These are phyloP conservation scores for Gossypium gossypioides DNA, from an alignment of 441 rosid species.

Conservation along the genomic window DNA sequence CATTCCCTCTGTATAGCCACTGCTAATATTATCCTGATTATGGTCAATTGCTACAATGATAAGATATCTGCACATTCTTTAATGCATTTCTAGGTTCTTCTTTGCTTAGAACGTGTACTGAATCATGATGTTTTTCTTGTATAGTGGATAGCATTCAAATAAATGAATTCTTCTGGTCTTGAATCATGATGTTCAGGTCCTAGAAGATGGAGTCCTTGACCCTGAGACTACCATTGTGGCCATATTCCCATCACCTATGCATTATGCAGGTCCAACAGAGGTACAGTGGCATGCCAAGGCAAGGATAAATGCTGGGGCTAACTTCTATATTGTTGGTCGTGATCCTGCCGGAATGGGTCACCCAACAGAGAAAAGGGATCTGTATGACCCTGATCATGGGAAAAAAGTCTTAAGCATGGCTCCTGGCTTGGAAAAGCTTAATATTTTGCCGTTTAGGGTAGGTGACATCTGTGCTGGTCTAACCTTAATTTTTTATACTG, in stretches of 20 bases:
- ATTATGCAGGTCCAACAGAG: slow-evolving; percentile 95
- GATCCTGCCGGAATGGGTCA: slow-evolving; percentile 98
- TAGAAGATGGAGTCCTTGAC: slow-evolving; percentile 81
- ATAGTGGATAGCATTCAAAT: not conserved
- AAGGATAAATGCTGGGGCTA: slow-evolving; percentile 87
- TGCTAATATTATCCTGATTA: not conserved
- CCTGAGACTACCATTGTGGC: slow-evolving; percentile 84
- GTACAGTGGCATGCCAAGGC: slow-evolving; percentile 99
- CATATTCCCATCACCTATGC: slow-evolving; percentile 91
- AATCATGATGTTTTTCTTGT: not conserved
- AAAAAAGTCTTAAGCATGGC: slow-evolving; percentile 94
- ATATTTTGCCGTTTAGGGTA: slow-evolving; percentile 87
- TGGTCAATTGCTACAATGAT: not conserved
- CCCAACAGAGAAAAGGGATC: slow-evolving; percentile 82
- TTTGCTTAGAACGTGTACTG: not conserved
- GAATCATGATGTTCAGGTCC: slow-evolving; percentile 37
- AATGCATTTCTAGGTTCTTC: not conserved
- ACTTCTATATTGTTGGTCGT: slow-evolving; percentile 89
- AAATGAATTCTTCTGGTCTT: not conserved
- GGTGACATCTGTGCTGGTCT: slow-evolving; percentile 3
- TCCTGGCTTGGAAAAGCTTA: slow-evolving; percentile 82
- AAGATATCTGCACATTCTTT: not conserved
- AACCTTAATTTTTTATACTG: not conserved
- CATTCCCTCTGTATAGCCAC: not conserved
- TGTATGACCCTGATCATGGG: slow-evolving; percentile 89